A percentile compares a stretch with the other conserved stretches of the same genome.
Evolutionary conservation across 176 grass and related monocot genomes (phyloP).

Genomic region (Rhipidocladum racemiflorum): DNA sequence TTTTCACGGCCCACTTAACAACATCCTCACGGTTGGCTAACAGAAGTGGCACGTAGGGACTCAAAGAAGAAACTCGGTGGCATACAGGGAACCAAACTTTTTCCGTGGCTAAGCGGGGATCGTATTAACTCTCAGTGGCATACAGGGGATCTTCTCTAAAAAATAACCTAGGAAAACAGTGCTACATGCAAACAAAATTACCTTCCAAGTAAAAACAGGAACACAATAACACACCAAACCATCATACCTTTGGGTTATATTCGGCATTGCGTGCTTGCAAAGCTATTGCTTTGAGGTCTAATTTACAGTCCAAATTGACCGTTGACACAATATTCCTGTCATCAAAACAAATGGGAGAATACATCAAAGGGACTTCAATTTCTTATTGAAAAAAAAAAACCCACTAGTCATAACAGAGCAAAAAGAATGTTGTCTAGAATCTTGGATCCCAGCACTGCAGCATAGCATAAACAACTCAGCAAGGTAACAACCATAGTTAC

Average conservation of each 20-base stretch:
- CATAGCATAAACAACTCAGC: neutral
- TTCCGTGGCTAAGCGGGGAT: too few species aligned
- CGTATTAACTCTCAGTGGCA: too few species aligned
- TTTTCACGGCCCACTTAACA: too few species aligned
- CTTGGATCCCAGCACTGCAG: neutral
- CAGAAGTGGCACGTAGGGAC: too few species aligned
- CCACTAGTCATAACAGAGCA: neutral
- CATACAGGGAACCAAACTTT: too few species aligned
- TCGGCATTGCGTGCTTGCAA: constrained; percentile 94
- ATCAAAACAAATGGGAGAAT: constrained; percentile 7
- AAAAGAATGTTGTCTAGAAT: neutral
- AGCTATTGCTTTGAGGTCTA: constrained; percentile 93
- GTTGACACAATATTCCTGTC: constrained; percentile 94
- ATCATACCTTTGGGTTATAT: constrained; percentile 90
- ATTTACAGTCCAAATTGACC: constrained; percentile 94
- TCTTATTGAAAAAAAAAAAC: neutral
- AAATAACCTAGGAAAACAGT: neutral
- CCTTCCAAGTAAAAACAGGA: neutral
- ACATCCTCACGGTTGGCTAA: too few species aligned
- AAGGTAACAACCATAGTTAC: neutral
- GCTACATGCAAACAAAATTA: neutral
- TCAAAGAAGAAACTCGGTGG: too few species aligned
- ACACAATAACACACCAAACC: neutral
- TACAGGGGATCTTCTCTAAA: too few species aligned
- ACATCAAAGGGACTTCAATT: neutral